Percentiles rank a stretch among this genome's conserved stretches.
Conservation (phyloP, 2,329 filamentous ascomycete genomes). For the Pseudogymnoascus sp. region DNA sequence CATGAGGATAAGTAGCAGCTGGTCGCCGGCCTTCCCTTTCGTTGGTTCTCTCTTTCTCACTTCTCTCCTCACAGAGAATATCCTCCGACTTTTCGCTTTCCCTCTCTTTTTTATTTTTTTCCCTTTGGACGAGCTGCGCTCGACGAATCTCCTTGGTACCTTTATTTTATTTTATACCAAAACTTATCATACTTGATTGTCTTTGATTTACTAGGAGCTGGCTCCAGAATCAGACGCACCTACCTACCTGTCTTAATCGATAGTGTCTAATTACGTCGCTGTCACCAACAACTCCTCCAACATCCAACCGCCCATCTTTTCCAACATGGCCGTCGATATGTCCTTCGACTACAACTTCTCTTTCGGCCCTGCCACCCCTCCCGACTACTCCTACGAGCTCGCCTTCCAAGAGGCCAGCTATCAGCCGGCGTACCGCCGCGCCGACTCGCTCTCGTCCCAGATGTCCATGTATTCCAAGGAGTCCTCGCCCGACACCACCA, state of each 20-base stretch:
- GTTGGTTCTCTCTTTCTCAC: neutral
- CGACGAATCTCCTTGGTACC: constrained; percentile 25
- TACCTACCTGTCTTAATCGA: constrained; percentile 17
- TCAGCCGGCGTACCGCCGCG: constrained; percentile 31
- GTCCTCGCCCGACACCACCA: constrained; percentile 60
- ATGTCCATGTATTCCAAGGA: constrained; percentile 60
- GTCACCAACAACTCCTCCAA: constrained; percentile 15
- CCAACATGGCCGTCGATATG: constrained; percentile 41
- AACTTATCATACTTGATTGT: neutral
- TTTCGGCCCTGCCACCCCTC: constrained; percentile 43
- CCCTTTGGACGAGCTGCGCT: constrained; percentile 23
- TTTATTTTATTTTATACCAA: constrained; percentile 14
- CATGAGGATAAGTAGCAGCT: constrained; percentile 26
- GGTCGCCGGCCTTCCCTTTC: constrained; percentile 12
- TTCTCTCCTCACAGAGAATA: neutral
- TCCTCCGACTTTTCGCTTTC: constrained; percentile 16
- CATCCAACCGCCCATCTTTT: neutral
- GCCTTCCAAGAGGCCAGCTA: constrained; percentile 47
- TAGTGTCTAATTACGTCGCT: constrained; percentile 21
- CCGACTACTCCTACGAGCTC: constrained; percentile 47
- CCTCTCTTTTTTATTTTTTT: constrained; percentile 20
- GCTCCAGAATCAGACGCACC: constrained; percentile 18
- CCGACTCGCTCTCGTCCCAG: constrained; percentile 44
- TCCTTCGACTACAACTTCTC: constrained; percentile 47
- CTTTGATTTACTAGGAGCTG: constrained; percentile 22